Percentiles rank a stretch among this genome's conserved stretches.
Evolutionary conservation across 495 filamentous ascomycete genomes (phyloP).

Genomic region (Neurospora sublineolata): DNA sequence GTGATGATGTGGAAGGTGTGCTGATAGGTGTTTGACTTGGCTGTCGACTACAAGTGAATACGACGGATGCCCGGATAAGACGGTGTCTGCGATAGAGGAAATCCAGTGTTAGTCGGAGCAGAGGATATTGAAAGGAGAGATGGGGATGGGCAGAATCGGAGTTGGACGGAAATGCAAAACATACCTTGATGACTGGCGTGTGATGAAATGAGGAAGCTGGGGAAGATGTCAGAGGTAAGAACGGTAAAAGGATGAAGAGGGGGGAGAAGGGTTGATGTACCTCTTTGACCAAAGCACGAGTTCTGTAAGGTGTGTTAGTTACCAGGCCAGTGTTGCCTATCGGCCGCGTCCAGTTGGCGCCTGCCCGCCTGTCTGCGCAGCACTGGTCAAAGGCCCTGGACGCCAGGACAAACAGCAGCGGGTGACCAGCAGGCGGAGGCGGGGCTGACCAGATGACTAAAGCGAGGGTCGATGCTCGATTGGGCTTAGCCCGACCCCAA

Average conservation of each 20-base stretch:
- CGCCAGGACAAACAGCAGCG: neutral
- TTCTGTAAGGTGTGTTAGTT: neutral
- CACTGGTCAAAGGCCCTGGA: neutral
- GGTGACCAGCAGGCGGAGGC: constrained; percentile 9
- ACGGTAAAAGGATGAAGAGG: neutral
- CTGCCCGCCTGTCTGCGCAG: neutral
- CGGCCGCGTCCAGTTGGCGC: neutral
- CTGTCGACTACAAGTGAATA: neutral
- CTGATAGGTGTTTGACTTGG: neutral
- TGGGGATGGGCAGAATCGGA: neutral
- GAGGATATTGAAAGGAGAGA: neutral
- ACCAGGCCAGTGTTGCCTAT: neutral
- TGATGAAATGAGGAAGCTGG: neutral
- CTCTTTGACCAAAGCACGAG: neutral
- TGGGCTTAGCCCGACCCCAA: constrained; percentile 3
- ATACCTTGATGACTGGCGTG: neutral
- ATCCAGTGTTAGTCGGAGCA: neutral
- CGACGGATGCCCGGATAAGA: neutral
- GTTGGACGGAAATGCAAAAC: neutral
- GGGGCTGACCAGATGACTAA: constrained; percentile 23
- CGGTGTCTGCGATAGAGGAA: neutral
- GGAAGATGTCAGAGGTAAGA: neutral
- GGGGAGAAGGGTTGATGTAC: neutral
- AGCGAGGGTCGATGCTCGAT: constrained; percentile 1
- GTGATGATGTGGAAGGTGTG: constrained; percentile 3